Evolutionary conservation across 768 basidiomycete species (phyloP).

Genomic region (Rhizopogon roseolus): DNA sequence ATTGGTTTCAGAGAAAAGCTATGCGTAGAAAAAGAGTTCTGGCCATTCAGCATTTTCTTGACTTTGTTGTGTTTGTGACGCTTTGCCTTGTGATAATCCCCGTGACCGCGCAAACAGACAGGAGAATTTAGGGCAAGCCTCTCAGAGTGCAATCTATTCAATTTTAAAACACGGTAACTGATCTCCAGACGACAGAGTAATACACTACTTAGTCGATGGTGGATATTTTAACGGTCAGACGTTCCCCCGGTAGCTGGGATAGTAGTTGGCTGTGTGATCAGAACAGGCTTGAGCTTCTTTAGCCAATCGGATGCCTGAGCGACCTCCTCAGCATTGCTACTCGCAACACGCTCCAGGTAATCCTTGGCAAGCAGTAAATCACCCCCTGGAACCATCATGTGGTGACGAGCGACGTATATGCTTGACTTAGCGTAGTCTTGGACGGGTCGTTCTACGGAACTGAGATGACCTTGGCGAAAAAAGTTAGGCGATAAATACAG

Average conservation of each 20-base stretch:
- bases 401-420: conserved; percentile 77
- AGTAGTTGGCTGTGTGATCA: conserved; percentile 16
- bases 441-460: conserved; percentile 54
- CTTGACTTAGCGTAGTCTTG: conserved; percentile 83
- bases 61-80: conserved; percentile 33
- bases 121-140: conserved; percentile 28
- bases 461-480: conserved; percentile 10
- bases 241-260: background rate
- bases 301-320: conserved; percentile 67
- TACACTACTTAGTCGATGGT: background rate
- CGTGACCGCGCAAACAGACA: conserved; percentile 34
- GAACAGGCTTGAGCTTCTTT: conserved; percentile 44
- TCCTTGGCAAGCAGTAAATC: conserved; percentile 68
- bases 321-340: conserved; percentile 81
- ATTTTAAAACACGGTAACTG: no score
- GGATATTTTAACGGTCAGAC: background rate
- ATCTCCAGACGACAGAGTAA: no score
- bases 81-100: conserved; percentile 29
- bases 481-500: conserved; percentile 4
- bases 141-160: background rate
- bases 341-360: conserved; percentile 68
- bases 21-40: conserved; percentile 24
- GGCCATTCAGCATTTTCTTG: conserved; percentile 28
- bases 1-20: conserved; percentile 17
- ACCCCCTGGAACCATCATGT: conserved; percentile 57